A percentile compares a stretch with the other conserved stretches of the same genome.
phyloP scores from a whole-genome alignment of 176 grass and related monocot species.

The Aegilops bicornis region DNA sequence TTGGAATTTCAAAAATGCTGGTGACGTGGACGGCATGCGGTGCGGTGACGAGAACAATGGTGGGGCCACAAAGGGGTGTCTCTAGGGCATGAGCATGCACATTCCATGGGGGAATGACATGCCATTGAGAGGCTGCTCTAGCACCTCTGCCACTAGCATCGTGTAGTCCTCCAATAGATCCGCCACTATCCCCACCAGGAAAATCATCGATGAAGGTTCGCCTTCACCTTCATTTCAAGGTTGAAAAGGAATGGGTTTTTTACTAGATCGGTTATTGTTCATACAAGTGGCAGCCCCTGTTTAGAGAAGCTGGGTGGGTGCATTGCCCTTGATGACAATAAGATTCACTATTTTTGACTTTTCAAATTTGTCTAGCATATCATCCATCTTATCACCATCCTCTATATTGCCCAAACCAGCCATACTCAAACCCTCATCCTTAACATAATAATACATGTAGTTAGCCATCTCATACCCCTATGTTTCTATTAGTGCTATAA shows the following conservation, averaged over 20 bases:
- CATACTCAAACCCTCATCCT: too few relatives aligned
- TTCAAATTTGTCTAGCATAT: too few relatives aligned
- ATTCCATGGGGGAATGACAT: constrained; percentile 67
- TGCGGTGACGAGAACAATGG: constrained; percentile 42
- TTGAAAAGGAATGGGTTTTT: not conserved
- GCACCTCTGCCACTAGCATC: constrained; percentile 53
- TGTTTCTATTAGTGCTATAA: too few relatives aligned
- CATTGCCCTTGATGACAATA: too few relatives aligned
- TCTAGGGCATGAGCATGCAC: constrained; percentile 77
- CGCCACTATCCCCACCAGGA: constrained; percentile 62
- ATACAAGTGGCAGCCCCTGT: too few relatives aligned
- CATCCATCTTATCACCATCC: too few relatives aligned
- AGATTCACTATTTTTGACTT: too few relatives aligned
- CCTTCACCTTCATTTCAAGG: not conserved
- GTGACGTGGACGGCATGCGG: constrained; percentile 48
- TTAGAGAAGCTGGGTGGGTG: too few relatives aligned
- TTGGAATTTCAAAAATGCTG: not conserved
- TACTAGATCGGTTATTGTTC: too few relatives aligned
- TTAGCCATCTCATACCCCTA: too few relatives aligned
- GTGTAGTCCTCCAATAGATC: constrained; percentile 90
- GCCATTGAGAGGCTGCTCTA: constrained; percentile 67
- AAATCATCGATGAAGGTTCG: constrained; percentile 29
- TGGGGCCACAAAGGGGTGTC: constrained; percentile 62
- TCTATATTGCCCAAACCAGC: too few relatives aligned
- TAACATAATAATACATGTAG: too few relatives aligned